Percentiles rank a stretch among this genome's conserved stretches.
phyloP scores from a whole-genome alignment of 305 asterid genomes.

The Fraxinus latifolia region DNA sequence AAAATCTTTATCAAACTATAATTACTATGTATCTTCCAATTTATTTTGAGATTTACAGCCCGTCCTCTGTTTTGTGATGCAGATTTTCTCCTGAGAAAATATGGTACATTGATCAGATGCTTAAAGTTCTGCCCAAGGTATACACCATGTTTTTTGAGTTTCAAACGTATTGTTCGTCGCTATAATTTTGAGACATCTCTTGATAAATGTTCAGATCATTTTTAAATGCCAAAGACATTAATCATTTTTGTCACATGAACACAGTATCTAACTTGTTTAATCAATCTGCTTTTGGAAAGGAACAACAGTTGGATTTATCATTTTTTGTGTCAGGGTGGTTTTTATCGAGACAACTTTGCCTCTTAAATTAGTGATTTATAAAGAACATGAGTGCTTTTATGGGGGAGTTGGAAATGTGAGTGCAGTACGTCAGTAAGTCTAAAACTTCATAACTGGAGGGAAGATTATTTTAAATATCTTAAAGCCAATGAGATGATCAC shows the following conservation, averaged over 20 bases:
- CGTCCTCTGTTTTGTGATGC: slow-evolving; percentile 39
- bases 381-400: not conserved
- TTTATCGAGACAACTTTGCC: slow-evolving; percentile 10
- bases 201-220: slow-evolving; percentile 1
- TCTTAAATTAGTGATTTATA: slow-evolving; percentile 12
- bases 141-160: slow-evolving; percentile 20
- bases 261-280: not conserved
- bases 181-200: slow-evolving; percentile 13
- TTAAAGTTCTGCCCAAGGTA: slow-evolving; percentile 95
- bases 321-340: not conserved
- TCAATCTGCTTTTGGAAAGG: not conserved
- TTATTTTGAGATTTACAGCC: slow-evolving; percentile 25
- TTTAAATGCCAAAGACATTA: not conserved
- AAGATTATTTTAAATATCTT: not conserved
- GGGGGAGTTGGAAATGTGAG: not conserved
- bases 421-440: not conserved
- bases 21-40: slow-evolving; percentile 25
- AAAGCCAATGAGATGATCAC: not conserved
- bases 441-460: not conserved
- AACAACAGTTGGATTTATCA: not conserved
- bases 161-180: slow-evolving; percentile 11
- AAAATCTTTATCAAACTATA: slow-evolving; percentile 18
- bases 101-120: slow-evolving; percentile 98
- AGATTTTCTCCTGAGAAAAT: slow-evolving; percentile 93
- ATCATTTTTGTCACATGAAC: slow-evolving; percentile 12